phyloP scores from a whole-genome alignment of 371 early-diverging fungal species.

The Lichtheimia ramosa region DNA sequence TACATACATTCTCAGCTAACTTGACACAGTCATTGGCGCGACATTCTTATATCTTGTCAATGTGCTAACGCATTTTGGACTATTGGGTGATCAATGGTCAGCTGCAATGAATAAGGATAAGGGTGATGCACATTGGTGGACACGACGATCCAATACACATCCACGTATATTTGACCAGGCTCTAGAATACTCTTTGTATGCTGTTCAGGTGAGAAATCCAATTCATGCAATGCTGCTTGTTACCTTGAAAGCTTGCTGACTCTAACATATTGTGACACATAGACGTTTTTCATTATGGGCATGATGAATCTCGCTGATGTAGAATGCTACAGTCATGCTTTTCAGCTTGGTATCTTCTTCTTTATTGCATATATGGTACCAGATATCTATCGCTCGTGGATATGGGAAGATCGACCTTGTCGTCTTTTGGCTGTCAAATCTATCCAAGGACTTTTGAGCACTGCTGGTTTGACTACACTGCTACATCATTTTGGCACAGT shows the following conservation, averaged over 20 bases:
- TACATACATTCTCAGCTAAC: background rate
- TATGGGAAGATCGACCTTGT: conserved; percentile 13
- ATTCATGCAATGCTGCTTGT: background rate
- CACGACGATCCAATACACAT: background rate
- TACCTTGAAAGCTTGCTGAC: too few species aligned
- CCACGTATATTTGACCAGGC: background rate
- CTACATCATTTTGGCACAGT: conserved; percentile 16
- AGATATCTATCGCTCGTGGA: conserved; percentile 9
- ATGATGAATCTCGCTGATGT: conserved; percentile 20
- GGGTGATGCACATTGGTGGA: conserved; percentile 1
- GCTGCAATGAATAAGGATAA: conserved; percentile 9
- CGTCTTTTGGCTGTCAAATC: conserved; percentile 9
- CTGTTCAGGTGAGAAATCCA: conserved; percentile 6
- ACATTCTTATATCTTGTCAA: conserved; percentile 13
- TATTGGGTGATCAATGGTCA: conserved; percentile 7
- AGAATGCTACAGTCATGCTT: conserved; percentile 13
- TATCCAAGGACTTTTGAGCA: conserved; percentile 11
- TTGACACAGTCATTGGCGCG: conserved; percentile 12
- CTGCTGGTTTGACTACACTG: conserved; percentile 12
- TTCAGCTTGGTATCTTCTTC: conserved; percentile 18
- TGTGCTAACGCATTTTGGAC: conserved; percentile 7
- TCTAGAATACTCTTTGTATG: conserved; percentile 10
- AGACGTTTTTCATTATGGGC: conserved; percentile 23
- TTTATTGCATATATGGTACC: conserved; percentile 15
- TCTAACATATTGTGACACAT: background rate